Evolutionary conservation across 1,139 yeast genomes (phyloP).

Genomic region (Debaryomyces fabryi): DNA sequence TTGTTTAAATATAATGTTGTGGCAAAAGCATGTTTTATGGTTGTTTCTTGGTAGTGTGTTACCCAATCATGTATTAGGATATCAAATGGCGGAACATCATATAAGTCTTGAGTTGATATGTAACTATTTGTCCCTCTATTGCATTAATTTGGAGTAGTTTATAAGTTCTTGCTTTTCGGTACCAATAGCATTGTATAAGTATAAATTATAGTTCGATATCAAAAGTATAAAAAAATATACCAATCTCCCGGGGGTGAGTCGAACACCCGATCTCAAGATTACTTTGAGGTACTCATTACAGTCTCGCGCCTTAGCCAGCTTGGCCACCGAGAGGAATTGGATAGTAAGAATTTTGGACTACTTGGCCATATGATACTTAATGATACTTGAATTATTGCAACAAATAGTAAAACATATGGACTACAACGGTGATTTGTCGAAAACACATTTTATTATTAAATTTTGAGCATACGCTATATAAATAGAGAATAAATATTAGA

Average conservation of each 20-base stretch:
- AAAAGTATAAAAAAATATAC: background rate
- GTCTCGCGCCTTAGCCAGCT: slow-evolving; percentile 85
- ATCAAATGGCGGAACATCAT: background rate
- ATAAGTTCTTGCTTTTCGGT: too few species aligned
- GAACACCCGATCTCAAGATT: slow-evolving; percentile 85
- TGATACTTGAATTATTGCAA: too few species aligned
- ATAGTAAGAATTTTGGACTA: background rate
- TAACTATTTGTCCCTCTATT: background rate
- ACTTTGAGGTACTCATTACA: slow-evolving; percentile 58
- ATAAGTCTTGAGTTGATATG: background rate
- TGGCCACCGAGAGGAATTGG: slow-evolving; percentile 64
- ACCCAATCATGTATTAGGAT: background rate
- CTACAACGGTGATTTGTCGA: too few species aligned
- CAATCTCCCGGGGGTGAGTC: slow-evolving; percentile 81
- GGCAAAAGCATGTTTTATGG: slow-evolving; percentile 6
- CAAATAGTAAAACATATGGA: too few species aligned
- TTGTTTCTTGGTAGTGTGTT: background rate
- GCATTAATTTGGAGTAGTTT: background rate
- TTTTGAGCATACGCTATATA: background rate
- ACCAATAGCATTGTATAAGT: too few species aligned
- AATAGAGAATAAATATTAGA: background rate
- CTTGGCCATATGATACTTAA: background rate
- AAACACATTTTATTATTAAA: background rate
- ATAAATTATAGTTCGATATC: too few species aligned
- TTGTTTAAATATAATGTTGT: background rate